Evolutionary conservation across 2,329 filamentous ascomycete species (phyloP).

Genomic region (Polytolypa hystricis): DNA sequence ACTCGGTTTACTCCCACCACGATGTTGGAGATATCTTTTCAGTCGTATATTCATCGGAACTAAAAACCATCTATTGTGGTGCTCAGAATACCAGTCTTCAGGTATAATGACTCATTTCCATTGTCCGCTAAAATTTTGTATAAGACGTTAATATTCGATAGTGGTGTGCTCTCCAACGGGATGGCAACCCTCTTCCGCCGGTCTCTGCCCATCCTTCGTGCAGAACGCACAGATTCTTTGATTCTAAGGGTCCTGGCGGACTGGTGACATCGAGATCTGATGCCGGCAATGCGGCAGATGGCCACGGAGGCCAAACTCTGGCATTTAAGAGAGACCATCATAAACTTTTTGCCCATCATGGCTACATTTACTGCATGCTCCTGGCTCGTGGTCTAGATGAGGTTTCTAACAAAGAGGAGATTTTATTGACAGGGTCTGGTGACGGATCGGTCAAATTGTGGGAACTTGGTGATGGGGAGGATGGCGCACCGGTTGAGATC

Average conservation of each 20-base stretch:
- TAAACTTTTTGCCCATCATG: slow-evolving; percentile 81
- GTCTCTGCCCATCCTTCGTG: slow-evolving; percentile 61
- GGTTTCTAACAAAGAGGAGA: slow-evolving; percentile 59
- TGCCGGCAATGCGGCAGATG: slow-evolving; percentile 41
- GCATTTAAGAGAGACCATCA: slow-evolving; percentile 76
- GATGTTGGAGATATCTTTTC: slow-evolving; percentile 95
- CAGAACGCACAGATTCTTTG: slow-evolving; percentile 81
- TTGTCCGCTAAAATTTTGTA: no score
- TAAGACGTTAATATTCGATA: slow-evolving; percentile 24
- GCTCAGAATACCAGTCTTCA: slow-evolving; percentile 92
- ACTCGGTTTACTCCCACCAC: slow-evolving; percentile 85
- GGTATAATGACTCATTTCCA: slow-evolving; percentile 21
- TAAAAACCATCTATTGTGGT: slow-evolving; percentile 79
- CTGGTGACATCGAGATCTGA: slow-evolving; percentile 63
- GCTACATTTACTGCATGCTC: slow-evolving; percentile 95
- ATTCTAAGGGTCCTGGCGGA: slow-evolving; percentile 77
- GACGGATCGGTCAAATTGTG: slow-evolving; percentile 95
- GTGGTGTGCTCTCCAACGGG: slow-evolving; percentile 70
- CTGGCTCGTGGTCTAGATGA: slow-evolving; percentile 62
- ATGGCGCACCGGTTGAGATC: slow-evolving; percentile 57
- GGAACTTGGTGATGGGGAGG: slow-evolving; percentile 53
- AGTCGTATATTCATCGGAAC: slow-evolving; percentile 70
- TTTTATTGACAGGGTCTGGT: slow-evolving; percentile 81
- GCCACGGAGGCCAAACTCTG: slow-evolving; percentile 53
- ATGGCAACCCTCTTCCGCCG: slow-evolving; percentile 50